Base-by-base conservation (phyloP, 108 stramenopile genomes). In the Discostella stelligeroides region DNA sequence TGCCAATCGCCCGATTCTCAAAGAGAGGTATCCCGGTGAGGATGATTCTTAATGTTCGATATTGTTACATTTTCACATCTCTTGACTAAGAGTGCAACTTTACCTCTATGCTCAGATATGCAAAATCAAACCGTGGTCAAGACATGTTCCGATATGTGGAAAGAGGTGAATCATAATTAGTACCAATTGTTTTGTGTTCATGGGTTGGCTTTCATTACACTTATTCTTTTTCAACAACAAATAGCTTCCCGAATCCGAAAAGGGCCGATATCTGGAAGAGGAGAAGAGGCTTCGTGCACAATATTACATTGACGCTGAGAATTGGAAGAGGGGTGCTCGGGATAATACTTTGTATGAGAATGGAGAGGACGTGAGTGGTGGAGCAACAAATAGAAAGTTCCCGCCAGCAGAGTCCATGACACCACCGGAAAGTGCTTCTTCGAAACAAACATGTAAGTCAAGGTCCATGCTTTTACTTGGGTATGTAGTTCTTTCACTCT, bases 1-100 rank as follows among this genome's bases (percentile, higher is more conserved):
- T 30, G 63, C 37, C 25, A 75, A 58, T 55, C 67, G 86, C 9
- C 30, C 56, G 6, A 49, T 59, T 11, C 27, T 86, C 39, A 86
- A 84, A 23, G 46, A 71, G 18, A 42, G 61, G 38, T 38, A 70
- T 38, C 68, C 73, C 18, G 55, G 55, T 56, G 61, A 56, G 55
- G 30, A 56, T 37, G n/a, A 29, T 1, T 10, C 5, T 20, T 30
- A n/a, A n/a, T n/a, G n/a, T n/a, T n/a, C n/a, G n/a, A n/a, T n/a
- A n/a, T n/a, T n/a, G n/a, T n/a, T n/a, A n/a, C n/a, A n/a, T n/a
- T n/a, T n/a, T n/a, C n/a, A n/a, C n/a, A n/a, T n/a, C n/a, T n/a
- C n/a, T n/a, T n/a, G n/a, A n/a, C n/a, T n/a, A n/a, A n/a, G n/a
- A n/a, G n/a, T n/a, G n/a, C n/a, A n/a, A n/a, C n/a, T n/a, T n/a